A percentile compares a stretch with the other conserved stretches of the same genome.
Conservation (phyloP, 169 alveolate genomes). For the Blepharisma undulans region DNA sequence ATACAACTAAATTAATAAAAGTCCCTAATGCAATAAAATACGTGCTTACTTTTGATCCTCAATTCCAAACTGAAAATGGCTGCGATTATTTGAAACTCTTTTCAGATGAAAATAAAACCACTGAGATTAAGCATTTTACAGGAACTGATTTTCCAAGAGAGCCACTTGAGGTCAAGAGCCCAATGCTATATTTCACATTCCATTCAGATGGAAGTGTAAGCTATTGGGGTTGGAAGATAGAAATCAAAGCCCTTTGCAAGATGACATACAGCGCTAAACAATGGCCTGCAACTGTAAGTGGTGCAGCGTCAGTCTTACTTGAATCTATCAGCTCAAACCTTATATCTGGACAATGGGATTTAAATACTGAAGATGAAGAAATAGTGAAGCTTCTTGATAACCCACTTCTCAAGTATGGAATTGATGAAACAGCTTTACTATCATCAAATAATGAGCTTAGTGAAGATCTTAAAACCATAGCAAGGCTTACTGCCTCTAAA, state of each 20-base stretch:
- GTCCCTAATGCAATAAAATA: slow-evolving; percentile 16
- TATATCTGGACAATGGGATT: background rate
- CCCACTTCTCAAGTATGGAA: slow-evolving; percentile 18
- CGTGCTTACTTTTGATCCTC: slow-evolving; percentile 24
- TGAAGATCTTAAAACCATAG: background rate
- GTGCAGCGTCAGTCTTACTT: background rate
- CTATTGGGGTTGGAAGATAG: slow-evolving; percentile 43
- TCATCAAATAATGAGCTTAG: background rate
- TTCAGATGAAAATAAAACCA: background rate
- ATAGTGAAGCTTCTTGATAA: background rate
- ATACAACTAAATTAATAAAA: background rate
- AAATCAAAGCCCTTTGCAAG: slow-evolving; percentile 3
- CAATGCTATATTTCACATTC: slow-evolving; percentile 19
- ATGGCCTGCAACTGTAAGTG: slow-evolving; percentile 8
- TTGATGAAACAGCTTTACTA: background rate
- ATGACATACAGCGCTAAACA: background rate
- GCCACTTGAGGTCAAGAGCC: background rate
- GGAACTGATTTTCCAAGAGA: slow-evolving; percentile 27
- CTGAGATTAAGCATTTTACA: background rate
- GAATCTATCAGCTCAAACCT: background rate
- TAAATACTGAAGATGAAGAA: background rate
- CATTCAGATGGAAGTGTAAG: slow-evolving; percentile 25
- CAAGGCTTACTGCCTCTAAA: background rate
- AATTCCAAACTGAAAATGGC: slow-evolving; percentile 41
- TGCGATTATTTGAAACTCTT: slow-evolving; percentile 39